Evolutionary conservation across 1,284 basidiomycete genomes (phyloP).

Genomic region (Limonomyces culmigenus): DNA sequence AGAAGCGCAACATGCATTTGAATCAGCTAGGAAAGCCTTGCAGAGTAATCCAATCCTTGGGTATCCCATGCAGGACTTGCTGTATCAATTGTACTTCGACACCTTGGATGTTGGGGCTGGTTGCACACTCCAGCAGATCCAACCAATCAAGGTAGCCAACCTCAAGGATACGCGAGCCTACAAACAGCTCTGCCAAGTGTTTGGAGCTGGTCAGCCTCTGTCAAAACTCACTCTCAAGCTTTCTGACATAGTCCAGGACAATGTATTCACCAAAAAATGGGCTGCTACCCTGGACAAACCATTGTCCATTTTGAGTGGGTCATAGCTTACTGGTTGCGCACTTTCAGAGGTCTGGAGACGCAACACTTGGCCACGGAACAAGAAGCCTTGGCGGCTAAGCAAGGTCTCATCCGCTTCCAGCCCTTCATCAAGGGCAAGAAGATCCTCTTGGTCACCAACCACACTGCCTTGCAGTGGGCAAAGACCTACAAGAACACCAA

Average conservation of each 20-base stretch:
- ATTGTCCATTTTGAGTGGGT: constrained; percentile 14
- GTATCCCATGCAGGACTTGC: constrained; percentile 13
- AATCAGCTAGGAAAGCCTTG: constrained; percentile 11
- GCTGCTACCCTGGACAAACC: constrained; percentile 11
- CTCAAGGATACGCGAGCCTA: constrained; percentile 18
- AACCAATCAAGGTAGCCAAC: constrained; percentile 17
- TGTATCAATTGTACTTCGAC: constrained; percentile 21
- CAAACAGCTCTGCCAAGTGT: constrained; percentile 10
- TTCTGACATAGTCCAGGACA: constrained; percentile 7
- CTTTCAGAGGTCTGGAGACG: constrained; percentile 11
- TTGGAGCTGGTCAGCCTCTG: constrained; percentile 5
- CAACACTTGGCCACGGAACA: constrained; percentile 13
- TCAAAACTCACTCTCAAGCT: constrained; percentile 9
- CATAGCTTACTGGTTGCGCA: constrained; percentile 15
- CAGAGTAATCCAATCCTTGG: constrained; percentile 14
- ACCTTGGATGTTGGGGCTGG: constrained; percentile 19
- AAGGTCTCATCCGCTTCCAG: constrained; percentile 14
- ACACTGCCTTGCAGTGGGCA: constrained; percentile 16
- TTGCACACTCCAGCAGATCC: constrained; percentile 19
- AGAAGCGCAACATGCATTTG: constrained; percentile 11
- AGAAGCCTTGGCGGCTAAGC: constrained; percentile 14
- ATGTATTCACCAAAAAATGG: constrained; percentile 8
- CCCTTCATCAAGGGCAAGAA: constrained; percentile 14
- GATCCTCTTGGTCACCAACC: constrained; percentile 13
- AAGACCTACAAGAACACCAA: constrained; percentile 16